Base-by-base conservation (phyloP, 2,329 filamentous ascomycete genomes). In the Biscogniauxia marginata region DNA sequence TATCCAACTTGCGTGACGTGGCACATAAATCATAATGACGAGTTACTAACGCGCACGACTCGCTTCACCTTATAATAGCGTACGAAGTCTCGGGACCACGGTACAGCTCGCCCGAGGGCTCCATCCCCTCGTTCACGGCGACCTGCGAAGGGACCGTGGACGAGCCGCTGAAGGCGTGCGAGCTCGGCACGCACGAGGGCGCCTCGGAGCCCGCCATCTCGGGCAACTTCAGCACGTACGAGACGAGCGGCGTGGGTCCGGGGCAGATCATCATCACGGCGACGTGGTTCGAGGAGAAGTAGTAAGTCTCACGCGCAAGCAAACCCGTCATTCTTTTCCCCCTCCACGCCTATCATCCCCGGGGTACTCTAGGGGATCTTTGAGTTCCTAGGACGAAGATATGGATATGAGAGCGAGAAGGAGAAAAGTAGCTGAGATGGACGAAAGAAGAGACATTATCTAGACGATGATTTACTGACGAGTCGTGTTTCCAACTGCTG, bases 151-250 rank as follows among this genome's bases (percentile, higher is more conserved):
- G 62, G 19, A 59, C 52, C 4, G 58, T 64, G 2, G 62, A 64
- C 47, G 47, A 63, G 51, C 50, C 54, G 8, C 50, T 61, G 18
- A 11, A 20, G 8, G 11, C 47, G 6, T 64, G 62, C 55, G 30
- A 54, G 6, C 39, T 59, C 18, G 11, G 25, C 19, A 49, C 52
- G 30, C 20, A 24, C n/a, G 58, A 52, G 11, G 53, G 44, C 13
- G 48, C 22, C 49, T 5, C 20, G 20, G 16, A 46, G 6, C 45
- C 52, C n/a, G 39, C 25, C 16, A 34, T 62, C 4, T 46, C 51
- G 18, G 61, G 61, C n/a, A 63, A 63, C 47, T 62, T 63, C 39
- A 63, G 61, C 56, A 57, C 61, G 7, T 63, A 24, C 19, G 59
- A 63, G 54, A 60, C 57, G 20, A 63, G 61, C 46, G 61, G 61